These are phyloP conservation scores for Citrullus mucosospermus DNA, from an alignment of 306 rosid species.

Conservation along the genomic window DNA sequence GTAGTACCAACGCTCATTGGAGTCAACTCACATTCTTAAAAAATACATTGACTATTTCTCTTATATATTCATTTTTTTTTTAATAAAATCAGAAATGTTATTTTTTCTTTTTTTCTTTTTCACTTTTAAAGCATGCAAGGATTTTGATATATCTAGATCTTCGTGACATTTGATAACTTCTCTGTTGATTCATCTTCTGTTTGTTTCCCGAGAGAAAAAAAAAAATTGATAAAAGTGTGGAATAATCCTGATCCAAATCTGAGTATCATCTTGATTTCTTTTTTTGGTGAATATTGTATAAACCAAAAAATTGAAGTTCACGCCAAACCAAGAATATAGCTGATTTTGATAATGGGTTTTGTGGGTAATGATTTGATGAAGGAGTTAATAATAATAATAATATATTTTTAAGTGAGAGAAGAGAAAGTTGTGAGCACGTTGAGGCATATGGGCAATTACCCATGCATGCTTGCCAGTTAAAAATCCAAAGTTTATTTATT, in stretches of 20 bases:
- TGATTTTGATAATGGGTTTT: neutral
- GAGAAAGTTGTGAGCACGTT: constrained; percentile 3
- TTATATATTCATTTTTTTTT: neutral
- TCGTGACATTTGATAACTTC: neutral
- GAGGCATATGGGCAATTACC: neutral
- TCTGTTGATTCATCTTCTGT: neutral
- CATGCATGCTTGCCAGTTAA: neutral
- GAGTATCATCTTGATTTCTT: neutral
- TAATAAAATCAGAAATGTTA: no score
- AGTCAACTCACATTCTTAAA: no score
- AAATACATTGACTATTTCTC: no score
- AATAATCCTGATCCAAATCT: constrained; percentile 1
- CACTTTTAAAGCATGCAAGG: constrained; percentile 1
- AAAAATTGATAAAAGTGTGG: neutral
- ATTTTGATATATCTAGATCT: neutral
- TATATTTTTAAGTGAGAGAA: neutral
- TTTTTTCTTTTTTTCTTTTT: neutral
- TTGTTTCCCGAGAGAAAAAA: neutral
- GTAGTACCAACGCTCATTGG: no score
- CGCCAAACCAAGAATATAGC: neutral
- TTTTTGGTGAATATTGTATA: neutral
- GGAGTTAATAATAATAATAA: neutral
- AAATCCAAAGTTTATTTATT: neutral
- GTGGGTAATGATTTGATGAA: neutral
- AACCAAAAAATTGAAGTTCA: neutral